phyloP scores from a whole-genome alignment of 2,329 filamentous ascomycete genomes.

The Fusarium denticulatum region DNA sequence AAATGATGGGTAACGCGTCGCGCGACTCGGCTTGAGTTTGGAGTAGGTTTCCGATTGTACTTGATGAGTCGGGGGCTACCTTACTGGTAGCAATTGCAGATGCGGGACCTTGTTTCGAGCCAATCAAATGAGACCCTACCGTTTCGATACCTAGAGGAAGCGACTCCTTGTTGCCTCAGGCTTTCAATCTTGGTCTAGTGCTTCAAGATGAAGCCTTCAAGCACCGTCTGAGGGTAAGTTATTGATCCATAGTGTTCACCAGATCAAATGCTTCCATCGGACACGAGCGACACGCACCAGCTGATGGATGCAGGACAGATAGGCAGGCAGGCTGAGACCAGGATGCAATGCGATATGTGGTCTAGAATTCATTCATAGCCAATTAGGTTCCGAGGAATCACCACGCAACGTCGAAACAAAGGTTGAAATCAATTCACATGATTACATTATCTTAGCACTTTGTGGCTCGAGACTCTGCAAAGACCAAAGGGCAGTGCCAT shows the following conservation, averaged over 20 bases:
- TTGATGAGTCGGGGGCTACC: not conserved
- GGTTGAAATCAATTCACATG: slow-evolving; percentile 4
- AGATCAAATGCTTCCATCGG: not conserved
- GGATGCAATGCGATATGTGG: not conserved
- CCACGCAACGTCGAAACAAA: slow-evolving; percentile 1
- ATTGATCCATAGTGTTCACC: not conserved
- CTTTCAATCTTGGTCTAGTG: not conserved
- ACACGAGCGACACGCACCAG: not conserved
- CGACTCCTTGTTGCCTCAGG: not conserved
- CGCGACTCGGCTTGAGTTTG: slow-evolving; percentile 28
- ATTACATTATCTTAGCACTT: not conserved
- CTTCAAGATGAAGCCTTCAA: not conserved
- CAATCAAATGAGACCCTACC: not conserved
- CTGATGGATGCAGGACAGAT: not conserved
- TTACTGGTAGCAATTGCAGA: not conserved
- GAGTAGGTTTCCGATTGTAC: slow-evolving; percentile 14
- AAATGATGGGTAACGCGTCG: slow-evolving; percentile 41
- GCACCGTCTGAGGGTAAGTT: not conserved
- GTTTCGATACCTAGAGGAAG: not conserved
- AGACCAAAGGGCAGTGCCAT: not conserved
- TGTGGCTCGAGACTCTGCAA: not conserved
- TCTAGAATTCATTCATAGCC: not conserved
- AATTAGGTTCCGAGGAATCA: not conserved
- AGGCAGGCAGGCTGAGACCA: not conserved
- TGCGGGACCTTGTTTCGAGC: not conserved